These are phyloP conservation scores for Claviceps arundinis DNA, from an alignment of 2,329 filamentous ascomycete genomes.

Conservation along the genomic window DNA sequence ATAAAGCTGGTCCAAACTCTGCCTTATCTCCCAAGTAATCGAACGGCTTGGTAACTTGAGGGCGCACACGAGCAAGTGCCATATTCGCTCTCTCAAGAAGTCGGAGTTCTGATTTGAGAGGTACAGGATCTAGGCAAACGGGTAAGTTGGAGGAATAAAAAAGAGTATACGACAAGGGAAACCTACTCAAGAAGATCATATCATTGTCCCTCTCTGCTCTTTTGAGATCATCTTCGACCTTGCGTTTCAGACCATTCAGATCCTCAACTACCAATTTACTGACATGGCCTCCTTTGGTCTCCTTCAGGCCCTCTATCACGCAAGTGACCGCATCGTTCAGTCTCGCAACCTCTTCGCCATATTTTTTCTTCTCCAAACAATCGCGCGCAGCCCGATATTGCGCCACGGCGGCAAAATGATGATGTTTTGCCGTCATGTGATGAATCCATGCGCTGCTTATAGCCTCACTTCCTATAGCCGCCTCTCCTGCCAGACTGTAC, in stretches of 20 bases:
- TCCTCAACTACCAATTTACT: constrained; percentile 73
- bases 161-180: accelerated
- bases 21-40: constrained; percentile 67
- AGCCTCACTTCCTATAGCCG: constrained; percentile 75
- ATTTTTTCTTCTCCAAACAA: constrained; percentile 83
- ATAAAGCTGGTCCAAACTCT: constrained; percentile 73
- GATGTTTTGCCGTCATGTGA: constrained; percentile 91
- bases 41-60: constrained; percentile 68
- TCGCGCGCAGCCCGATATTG: constrained; percentile 87
- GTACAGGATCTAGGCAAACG: constrained; percentile 50
- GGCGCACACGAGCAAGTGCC: constrained; percentile 67
- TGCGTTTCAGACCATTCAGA: constrained; percentile 67
- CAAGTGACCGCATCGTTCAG: constrained; percentile 71
- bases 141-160: constrained; percentile 16
- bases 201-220: constrained; percentile 94
- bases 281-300: constrained; percentile 58
- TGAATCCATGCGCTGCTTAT: constrained; percentile 95
- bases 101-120: constrained; percentile 77
- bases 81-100: constrained; percentile 78
- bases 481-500: constrained; percentile 73
- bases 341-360: constrained; percentile 87
- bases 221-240: constrained; percentile 77
- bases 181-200: constrained; percentile 71
- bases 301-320: constrained; percentile 75
- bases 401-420: constrained; percentile 91